Conservation (phyloP, 2,329 filamentous ascomycete genomes). For the Beauveria australis region DNA sequence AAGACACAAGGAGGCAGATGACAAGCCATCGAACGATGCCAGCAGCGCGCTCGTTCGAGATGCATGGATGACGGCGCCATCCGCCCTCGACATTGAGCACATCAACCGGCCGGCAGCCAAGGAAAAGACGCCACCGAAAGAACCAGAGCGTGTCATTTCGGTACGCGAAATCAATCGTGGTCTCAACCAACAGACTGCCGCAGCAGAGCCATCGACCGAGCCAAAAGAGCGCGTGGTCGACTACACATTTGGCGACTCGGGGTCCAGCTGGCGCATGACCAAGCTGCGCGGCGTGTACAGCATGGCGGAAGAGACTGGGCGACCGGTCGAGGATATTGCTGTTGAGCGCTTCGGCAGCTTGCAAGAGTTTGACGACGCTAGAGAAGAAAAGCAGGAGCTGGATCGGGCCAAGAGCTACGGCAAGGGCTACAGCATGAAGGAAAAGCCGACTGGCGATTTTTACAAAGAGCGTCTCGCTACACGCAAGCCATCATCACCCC, state of each 20-base stretch:
- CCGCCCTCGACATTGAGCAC: conserved; percentile 76
- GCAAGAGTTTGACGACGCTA: conserved; percentile 80
- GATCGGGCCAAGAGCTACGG: conserved; percentile 79
- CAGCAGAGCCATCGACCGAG: conserved; percentile 15
- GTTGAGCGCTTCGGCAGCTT: conserved; percentile 73
- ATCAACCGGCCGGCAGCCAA: conserved; percentile 53
- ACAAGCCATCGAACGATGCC: conserved; percentile 37
- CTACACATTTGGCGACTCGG: conserved; percentile 83
- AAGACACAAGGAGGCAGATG: conserved; percentile 32
- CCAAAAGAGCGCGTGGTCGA: conserved; percentile 50
- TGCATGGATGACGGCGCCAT: conserved; percentile 90
- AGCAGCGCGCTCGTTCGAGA: conserved; percentile 46
- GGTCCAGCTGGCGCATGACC: conserved; percentile 93
- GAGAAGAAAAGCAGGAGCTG: conserved; percentile 87
- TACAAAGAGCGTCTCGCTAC: conserved; percentile 67
- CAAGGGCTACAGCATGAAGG: conserved; percentile 72
- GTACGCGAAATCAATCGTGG: conserved; percentile 72
- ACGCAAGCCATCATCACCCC: conserved; percentile 23
- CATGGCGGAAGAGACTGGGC: conserved; percentile 64
- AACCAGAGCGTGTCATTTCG: conserved; percentile 65
- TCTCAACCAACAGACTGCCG: conserved; percentile 32
- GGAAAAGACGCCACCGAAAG: conserved; percentile 41
- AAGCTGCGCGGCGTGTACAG: conserved; percentile 82
- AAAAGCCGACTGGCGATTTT: conserved; percentile 81
- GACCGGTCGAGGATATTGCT: conserved; percentile 73